Evolutionary conservation across 129 eudicot species (phyloP), one percentile per base, ranked within the genome.

Genomic region (Centaurea solstitialis): DNA sequence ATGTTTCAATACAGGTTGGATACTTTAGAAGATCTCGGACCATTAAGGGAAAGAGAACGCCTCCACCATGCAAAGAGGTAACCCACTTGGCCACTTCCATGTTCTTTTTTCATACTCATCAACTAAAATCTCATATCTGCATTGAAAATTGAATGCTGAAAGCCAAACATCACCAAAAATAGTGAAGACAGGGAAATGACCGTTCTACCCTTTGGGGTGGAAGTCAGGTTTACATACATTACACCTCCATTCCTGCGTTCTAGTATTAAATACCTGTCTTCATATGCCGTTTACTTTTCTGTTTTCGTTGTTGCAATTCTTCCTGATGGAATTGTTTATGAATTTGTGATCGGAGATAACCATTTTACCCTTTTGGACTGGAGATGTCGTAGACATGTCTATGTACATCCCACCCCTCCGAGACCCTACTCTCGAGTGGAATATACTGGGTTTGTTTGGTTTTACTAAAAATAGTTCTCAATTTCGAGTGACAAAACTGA

Each of bases 21-120:
- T 75, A 68, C 73, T 94, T 92, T 72, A 75, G 90, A 85, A 92
- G 93, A 86, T 92, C 94, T 41, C 88, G 98, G 65, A 88, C 87
- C 47, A 90, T 94, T 68, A 92, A 94, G 82, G 92, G 96, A 81
- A 90, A 92, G 84, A 81, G 79, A 81, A 83, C 90, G 72, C 98
- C 97, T 79, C 98, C 97, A 74, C 50, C 94, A 57, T 94, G 98
- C 87, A 89, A 89, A 85, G 94, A 94, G 97, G 98, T 94, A 83
- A 23, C 5, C 76, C 20, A 30, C 35, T n/a, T n/a, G 20, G 3
- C 76, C 20, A 30, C 30, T 76, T 61, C 35, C 47, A 71, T 72
- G 6, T 65, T 45, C 39, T 1, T 62, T 26, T 26, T 26, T 26
- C 30, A 26, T 26, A 26, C 30, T 18, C 5, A n/a, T 39, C 64